Evolutionary conservation across 441 rosid genomes (phyloP).

Genomic region (Eruca vesicaria): DNA sequence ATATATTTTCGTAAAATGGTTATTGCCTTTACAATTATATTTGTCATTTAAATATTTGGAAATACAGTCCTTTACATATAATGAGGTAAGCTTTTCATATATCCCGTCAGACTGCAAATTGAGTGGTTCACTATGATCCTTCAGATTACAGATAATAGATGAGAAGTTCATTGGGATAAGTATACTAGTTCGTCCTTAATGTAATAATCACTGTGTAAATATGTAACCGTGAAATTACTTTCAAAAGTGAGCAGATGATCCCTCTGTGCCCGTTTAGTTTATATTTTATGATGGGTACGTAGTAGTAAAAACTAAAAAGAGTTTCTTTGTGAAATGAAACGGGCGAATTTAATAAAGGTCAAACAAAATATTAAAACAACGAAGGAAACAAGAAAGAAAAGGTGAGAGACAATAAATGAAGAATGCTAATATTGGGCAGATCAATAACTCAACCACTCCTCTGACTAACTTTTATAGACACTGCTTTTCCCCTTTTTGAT

Average conservation of each 20-base stretch:
- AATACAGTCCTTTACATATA: background rate
- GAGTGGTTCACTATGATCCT: background rate
- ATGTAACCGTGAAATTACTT: background rate
- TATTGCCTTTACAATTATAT: background rate
- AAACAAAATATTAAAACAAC: background rate
- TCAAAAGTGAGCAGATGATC: background rate
- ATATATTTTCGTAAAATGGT: background rate
- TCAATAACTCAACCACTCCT: constrained; percentile 84
- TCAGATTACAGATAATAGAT: background rate
- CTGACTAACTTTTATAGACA: constrained; percentile 65
- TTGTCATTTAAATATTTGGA: no score
- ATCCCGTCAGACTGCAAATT: background rate
- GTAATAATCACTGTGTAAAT: background rate
- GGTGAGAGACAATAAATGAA: constrained; percentile 41
- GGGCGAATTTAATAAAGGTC: constrained; percentile 1
- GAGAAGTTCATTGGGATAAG: background rate
- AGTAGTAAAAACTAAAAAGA: background rate
- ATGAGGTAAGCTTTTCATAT: background rate
- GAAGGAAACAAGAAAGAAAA: background rate
- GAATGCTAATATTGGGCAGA: constrained; percentile 63
- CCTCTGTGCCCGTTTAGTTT: background rate
- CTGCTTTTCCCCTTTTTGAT: constrained; percentile 48
- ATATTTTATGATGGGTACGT: background rate
- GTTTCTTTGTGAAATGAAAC: background rate
- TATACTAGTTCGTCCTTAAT: background rate